phyloP scores from a whole-genome alignment of 495 filamentous ascomycete genomes.

The Xylaria cubensis region DNA sequence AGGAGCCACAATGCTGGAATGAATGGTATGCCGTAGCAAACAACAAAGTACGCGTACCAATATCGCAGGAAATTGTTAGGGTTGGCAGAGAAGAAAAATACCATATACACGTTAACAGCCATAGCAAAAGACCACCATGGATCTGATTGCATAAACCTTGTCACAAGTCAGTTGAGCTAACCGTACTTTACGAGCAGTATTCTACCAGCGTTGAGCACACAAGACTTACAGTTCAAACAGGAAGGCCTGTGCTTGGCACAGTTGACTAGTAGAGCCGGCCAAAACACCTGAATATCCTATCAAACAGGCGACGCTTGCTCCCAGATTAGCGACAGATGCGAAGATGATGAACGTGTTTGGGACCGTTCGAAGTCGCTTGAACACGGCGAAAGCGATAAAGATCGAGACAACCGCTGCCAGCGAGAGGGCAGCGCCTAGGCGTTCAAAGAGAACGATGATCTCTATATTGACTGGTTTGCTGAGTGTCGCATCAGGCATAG shows the following conservation, averaged over 20 bases:
- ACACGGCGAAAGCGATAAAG: conserved; percentile 69
- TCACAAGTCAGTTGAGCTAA: conserved; percentile 20
- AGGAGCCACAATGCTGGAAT: conserved; percentile 73
- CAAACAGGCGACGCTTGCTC: conserved; percentile 77
- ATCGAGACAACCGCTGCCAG: conserved; percentile 72
- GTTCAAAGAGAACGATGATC: conserved; percentile 51
- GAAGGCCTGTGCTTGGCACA: conserved; percentile 81
- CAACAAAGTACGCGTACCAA: conserved; percentile 71
- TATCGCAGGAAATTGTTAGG: conserved; percentile 67
- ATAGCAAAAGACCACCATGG: conserved; percentile 73
- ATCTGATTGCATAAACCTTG: conserved; percentile 65
- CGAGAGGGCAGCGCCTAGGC: conserved; percentile 63
- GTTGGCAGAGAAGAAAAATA: conserved; percentile 77
- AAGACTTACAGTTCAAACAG: conserved; percentile 64
- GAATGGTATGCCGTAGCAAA: conserved; percentile 79
- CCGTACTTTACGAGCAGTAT: neutral
- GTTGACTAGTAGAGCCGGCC: conserved; percentile 54
- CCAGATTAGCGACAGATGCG: conserved; percentile 81
- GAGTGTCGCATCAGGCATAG: neutral
- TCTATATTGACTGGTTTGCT: conserved; percentile 33
- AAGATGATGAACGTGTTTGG: conserved; percentile 86
- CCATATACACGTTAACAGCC: conserved; percentile 86
- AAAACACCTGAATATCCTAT: conserved; percentile 65
- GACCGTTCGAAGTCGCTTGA: conserved; percentile 69
- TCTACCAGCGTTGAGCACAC: neutral